Evolutionary conservation across 2,329 filamentous ascomycete species (phyloP).

Genomic region (Coniochaeta sp.): DNA sequence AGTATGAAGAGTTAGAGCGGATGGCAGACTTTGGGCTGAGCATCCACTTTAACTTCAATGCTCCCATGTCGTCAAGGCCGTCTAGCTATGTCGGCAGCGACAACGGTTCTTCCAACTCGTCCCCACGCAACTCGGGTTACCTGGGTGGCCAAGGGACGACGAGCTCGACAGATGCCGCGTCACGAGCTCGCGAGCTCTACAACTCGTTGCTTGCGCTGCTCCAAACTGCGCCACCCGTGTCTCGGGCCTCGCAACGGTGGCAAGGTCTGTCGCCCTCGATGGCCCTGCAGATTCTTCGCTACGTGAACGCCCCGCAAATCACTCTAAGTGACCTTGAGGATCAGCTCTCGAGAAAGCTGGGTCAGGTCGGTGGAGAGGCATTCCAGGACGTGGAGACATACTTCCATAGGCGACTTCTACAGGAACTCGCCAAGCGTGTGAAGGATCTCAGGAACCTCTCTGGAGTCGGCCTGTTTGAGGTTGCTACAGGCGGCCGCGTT

Average conservation of each 20-base stretch:
- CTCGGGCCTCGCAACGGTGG: slow-evolving; percentile 41
- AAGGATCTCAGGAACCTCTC: slow-evolving; percentile 45
- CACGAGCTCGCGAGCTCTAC: slow-evolving; percentile 42
- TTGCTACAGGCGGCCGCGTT: slow-evolving; percentile 44
- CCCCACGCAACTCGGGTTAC: slow-evolving; percentile 39
- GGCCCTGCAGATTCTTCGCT: slow-evolving; percentile 53
- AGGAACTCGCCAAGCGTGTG: slow-evolving; percentile 41
- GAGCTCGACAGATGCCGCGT: slow-evolving; percentile 32
- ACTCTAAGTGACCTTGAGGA: slow-evolving; percentile 41
- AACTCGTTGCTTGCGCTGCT: slow-evolving; percentile 47
- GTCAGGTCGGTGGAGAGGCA: slow-evolving; percentile 32
- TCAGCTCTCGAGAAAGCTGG: slow-evolving; percentile 38
- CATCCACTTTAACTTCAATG: slow-evolving; percentile 41
- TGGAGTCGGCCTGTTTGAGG: slow-evolving; percentile 46
- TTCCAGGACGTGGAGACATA: slow-evolving; percentile 42
- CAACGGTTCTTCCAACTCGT: slow-evolving; percentile 29
- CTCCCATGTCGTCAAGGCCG: slow-evolving; percentile 35
- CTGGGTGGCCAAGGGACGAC: slow-evolving; percentile 30
- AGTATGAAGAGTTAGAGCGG: slow-evolving; percentile 45
- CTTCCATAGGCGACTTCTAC: slow-evolving; percentile 42
- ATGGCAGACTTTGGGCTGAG: neutral
- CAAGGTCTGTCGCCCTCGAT: slow-evolving; percentile 43
- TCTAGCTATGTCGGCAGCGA: slow-evolving; percentile 16
- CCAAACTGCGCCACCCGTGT: slow-evolving; percentile 38
- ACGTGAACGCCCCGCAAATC: slow-evolving; percentile 41